phyloP scores from a whole-genome alignment of 208 protist species.

The Leishmania turanica region DNA sequence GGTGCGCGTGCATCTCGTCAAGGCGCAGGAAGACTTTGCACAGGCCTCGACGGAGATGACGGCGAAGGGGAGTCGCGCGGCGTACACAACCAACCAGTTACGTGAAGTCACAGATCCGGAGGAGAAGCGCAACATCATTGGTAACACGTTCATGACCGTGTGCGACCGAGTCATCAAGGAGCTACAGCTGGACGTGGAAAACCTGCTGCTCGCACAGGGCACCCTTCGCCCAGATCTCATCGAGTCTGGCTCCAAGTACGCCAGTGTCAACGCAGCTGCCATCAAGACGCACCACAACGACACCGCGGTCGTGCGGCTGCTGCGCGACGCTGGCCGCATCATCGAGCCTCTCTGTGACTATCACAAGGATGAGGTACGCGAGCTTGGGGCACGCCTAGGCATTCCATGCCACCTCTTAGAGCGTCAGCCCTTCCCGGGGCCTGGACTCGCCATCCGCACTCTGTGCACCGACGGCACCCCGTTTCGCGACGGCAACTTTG shows the following conservation, averaged over 20 bases:
- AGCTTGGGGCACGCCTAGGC: constrained; percentile 93
- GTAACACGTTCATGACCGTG: constrained; percentile 97
- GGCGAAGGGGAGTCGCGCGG: constrained; percentile 44
- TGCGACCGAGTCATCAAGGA: constrained; percentile 77
- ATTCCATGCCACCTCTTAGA: constrained; percentile 93
- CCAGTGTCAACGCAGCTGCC: constrained; percentile 86
- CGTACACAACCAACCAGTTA: constrained; percentile 65
- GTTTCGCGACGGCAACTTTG: constrained; percentile 52
- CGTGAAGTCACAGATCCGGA: constrained; percentile 81
- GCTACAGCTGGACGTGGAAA: constrained; percentile 63
- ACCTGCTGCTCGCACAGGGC: constrained; percentile 92
- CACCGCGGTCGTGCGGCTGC: constrained; percentile 93
- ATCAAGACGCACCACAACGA: constrained; percentile 99
- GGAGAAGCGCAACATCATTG: constrained; percentile 98
- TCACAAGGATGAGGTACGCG: constrained; percentile 98
- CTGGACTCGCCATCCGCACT: constrained; percentile 97
- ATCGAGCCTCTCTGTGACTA: constrained; percentile 97
- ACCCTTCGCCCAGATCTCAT: constrained; percentile 98
- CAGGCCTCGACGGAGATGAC: constrained; percentile 78
- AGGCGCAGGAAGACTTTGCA: constrained; percentile 78
- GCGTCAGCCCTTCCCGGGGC: constrained; percentile 97
- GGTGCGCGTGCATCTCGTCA: constrained; percentile 75
- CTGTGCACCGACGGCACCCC: constrained; percentile 90
- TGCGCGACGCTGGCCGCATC: constrained; percentile 94
- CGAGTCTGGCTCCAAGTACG: constrained; percentile 92